These are phyloP conservation scores for Aspergillus terreus DNA, from an alignment of 2,329 filamentous ascomycete genomes.

Conservation along the genomic window DNA sequence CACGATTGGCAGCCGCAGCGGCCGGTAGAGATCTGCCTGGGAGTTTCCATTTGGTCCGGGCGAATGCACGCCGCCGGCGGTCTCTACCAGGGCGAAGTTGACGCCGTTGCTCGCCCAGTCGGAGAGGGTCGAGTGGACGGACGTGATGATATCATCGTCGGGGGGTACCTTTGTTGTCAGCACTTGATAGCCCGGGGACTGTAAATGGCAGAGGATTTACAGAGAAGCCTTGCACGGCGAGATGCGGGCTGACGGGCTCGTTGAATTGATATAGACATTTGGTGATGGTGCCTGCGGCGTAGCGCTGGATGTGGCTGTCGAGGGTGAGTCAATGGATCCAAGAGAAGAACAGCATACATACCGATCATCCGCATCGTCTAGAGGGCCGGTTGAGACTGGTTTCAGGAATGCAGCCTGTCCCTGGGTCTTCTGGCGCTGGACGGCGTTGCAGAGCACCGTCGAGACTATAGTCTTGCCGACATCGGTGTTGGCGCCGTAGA, in stretches of 20 bases:
- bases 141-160: slow-evolving; percentile 48
- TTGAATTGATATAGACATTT: slow-evolving; percentile 68
- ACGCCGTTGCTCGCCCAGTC: slow-evolving; percentile 31
- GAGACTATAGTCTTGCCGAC: slow-evolving; percentile 82
- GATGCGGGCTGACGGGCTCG: slow-evolving; percentile 72
- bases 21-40: slow-evolving; percentile 73
- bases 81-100: slow-evolving; percentile 71
- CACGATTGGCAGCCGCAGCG: slow-evolving; percentile 68
- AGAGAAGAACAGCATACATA: slow-evolving; percentile 31
- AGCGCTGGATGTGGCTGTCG: slow-evolving; percentile 57
- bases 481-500: slow-evolving; percentile 80
- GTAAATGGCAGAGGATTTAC: background rate
- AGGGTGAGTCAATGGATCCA: background rate
- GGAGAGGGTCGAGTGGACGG: slow-evolving; percentile 45
- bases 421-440: slow-evolving; percentile 44
- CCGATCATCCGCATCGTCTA: slow-evolving; percentile 67
- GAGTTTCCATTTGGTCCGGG: slow-evolving; percentile 71
- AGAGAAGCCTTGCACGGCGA: slow-evolving; percentile 52
- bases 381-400: slow-evolving; percentile 73
- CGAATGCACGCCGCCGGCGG: slow-evolving; percentile 77
- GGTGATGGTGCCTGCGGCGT: slow-evolving; percentile 55
- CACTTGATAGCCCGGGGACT: background rate
- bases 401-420: slow-evolving; percentile 64
- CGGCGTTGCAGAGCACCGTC: slow-evolving; percentile 65
- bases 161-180: slow-evolving; percentile 43